Evolutionary conservation across 2,329 filamentous ascomycete species (phyloP).

Genomic region (Hypoxylon sp.): DNA sequence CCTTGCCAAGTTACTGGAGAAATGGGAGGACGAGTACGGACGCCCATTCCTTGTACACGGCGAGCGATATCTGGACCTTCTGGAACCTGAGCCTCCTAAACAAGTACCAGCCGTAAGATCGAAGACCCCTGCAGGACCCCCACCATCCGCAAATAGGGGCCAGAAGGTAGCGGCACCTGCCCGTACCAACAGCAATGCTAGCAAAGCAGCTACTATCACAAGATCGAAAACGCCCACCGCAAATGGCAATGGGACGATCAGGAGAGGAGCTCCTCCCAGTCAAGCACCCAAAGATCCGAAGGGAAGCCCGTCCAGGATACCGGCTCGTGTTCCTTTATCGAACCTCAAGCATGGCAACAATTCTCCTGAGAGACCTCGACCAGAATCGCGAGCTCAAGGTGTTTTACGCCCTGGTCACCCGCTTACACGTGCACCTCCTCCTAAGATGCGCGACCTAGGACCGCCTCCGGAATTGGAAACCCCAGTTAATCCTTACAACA

Average conservation of each 20-base stretch:
- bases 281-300: conserved; percentile 54
- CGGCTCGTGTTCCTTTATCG: conserved; percentile 77
- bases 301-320: conserved; percentile 77
- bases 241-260: conserved; percentile 54
- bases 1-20: conserved; percentile 83
- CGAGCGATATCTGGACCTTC: conserved; percentile 87
- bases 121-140: conserved; percentile 80
- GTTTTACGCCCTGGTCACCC: conserved; percentile 70
- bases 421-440: conserved; percentile 78
- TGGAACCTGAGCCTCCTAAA: conserved; percentile 75
- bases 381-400: conserved; percentile 61
- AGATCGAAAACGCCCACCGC: conserved; percentile 70
- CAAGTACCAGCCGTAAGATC: conserved; percentile 75
- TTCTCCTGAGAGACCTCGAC: conserved; percentile 80
- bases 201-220: conserved; percentile 58
- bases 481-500: conserved; percentile 65
- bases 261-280: conserved; percentile 52
- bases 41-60: conserved; percentile 94
- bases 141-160: conserved; percentile 63
- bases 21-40: conserved; percentile 95
- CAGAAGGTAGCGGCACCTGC: conserved; percentile 56
- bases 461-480: conserved; percentile 67
- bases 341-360: conserved; percentile 80
- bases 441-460: conserved; percentile 89
- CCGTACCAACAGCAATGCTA: conserved; percentile 58